Percentiles rank a stretch among this genome's conserved stretches.
Conservation (phyloP, 306 rosid genomes). For the Castanea mollissima region DNA sequence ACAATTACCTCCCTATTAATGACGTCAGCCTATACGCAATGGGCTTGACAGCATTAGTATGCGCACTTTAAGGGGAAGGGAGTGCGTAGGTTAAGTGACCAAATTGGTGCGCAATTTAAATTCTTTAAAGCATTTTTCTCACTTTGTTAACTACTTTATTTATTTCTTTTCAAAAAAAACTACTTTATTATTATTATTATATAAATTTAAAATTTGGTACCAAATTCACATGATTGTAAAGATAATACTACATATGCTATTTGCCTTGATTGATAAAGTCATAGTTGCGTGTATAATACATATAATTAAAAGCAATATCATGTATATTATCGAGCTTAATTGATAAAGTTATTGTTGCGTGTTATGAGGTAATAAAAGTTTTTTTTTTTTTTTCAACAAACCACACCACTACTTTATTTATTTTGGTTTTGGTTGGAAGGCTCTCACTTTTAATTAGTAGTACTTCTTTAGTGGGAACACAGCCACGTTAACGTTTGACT, state of each 20-base stretch:
- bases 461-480: slow-evolving; percentile 20
- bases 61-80: background rate
- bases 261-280: too few relatives aligned
- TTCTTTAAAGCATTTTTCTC: background rate
- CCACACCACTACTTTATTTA: too few relatives aligned
- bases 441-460: background rate
- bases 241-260: too few relatives aligned
- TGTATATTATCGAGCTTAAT: rapidly evolving
- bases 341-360: too few relatives aligned
- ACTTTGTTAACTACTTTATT: too few relatives aligned
- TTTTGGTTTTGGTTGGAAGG: too few relatives aligned
- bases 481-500: slow-evolving; percentile 32
- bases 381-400: too few relatives aligned
- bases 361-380: rapidly evolving
- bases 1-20: background rate
- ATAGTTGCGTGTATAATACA: rapidly evolving
- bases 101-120: background rate
- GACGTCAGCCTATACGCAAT: background rate
- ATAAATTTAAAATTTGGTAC: too few relatives aligned
- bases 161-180: too few relatives aligned
- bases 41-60: background rate
- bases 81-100: background rate
- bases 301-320: too few relatives aligned
- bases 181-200: too few relatives aligned
- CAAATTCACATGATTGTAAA: too few relatives aligned